These are phyloP conservation scores for Aspergillus ustus DNA, from an alignment of 2,329 filamentous ascomycete genomes.

Conservation along the genomic window DNA sequence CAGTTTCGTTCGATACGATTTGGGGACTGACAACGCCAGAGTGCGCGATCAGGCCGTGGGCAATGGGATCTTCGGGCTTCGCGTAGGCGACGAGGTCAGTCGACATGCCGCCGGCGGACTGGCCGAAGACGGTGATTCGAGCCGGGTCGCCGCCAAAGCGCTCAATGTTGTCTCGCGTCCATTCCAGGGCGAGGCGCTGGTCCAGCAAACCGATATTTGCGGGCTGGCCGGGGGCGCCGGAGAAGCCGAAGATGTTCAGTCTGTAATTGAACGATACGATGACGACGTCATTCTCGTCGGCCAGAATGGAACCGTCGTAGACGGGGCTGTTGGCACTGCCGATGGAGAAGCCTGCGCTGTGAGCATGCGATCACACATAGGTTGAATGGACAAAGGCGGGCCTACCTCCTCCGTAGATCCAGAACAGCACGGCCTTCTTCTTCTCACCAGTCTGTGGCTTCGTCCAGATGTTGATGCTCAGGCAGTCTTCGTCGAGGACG, in stretches of 20 bases:
- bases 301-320: constrained; percentile 2
- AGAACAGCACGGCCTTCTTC: constrained; percentile 3
- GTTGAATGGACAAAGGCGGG: background rate
- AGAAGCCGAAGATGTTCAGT: constrained; percentile 17
- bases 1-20: background rate
- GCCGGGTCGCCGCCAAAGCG: constrained; percentile 14
- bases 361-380: background rate
- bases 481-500: constrained; percentile 1
- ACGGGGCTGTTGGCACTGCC: constrained; percentile 1
- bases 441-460: constrained; percentile 5
- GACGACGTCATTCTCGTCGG: constrained; percentile 3
- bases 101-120: constrained; percentile 15
- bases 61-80: constrained; percentile 1
- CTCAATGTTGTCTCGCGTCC: constrained; percentile 18
- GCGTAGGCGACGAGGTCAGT: background rate
- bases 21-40: constrained; percentile 14
- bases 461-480: constrained; percentile 3
- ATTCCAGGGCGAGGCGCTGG: constrained; percentile 17
- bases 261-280: constrained; percentile 20
- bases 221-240: constrained; percentile 13
- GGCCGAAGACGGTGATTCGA: constrained; percentile 17
- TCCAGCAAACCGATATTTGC: constrained; percentile 18
- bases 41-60: constrained; percentile 13
- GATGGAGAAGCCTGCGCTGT: background rate
- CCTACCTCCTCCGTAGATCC: constrained; percentile 8